Base-by-base conservation (phyloP, 495 filamentous ascomycete species). In the Lepraria neglecta region DNA sequence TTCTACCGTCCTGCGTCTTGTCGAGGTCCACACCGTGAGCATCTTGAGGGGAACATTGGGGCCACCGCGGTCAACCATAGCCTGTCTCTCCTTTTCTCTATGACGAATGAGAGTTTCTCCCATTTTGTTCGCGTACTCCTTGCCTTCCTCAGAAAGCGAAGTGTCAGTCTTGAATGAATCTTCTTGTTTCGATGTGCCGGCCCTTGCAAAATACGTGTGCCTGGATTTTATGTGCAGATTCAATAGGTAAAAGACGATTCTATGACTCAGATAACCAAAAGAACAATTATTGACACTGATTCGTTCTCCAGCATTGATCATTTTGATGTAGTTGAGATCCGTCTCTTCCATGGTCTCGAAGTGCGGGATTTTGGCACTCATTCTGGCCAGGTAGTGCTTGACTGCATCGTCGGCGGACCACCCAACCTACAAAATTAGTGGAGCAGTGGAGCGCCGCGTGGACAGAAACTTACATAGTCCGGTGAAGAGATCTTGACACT, bases 401-500 rank as follows among this genome's bases (percentile, higher is more conserved):
- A 96, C 89, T 6, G 95, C 95, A 69, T 95, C 91, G 64, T 96
- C 87, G 11, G 89, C 85, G 33, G 85, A 81, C 94, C 96, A 97
- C 44, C 88, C 89, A 65, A 87, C 76, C 51, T 54, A 21, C 31
- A 21, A 68, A 96, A 38, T 38, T 12, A 38, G 35, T 38, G 35
- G 35, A 97, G 87, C 90, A 60, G 3, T 40, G 50, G 33, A 3
- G 48, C 43, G 62, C 74, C 58, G 78, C 73, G 60, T 60, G 50
- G 10, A 31, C 58, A 60, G 43, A 38, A 21, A 54, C 51, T 54
- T 31, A 54, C 51, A 44, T 51, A 64, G 33, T 99, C 95, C 3
- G 95, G 95, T n/a, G 91, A 96, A 30, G 89, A 94, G 53, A 99
- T 97, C 75, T 99, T 99, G 67, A 99, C 95, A 65, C 87, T 89